A percentile compares a stretch with the other conserved stretches of the same genome.
phyloP scores from a whole-genome alignment of 768 basidiomycete species.

The Antrodiella citrinella region DNA sequence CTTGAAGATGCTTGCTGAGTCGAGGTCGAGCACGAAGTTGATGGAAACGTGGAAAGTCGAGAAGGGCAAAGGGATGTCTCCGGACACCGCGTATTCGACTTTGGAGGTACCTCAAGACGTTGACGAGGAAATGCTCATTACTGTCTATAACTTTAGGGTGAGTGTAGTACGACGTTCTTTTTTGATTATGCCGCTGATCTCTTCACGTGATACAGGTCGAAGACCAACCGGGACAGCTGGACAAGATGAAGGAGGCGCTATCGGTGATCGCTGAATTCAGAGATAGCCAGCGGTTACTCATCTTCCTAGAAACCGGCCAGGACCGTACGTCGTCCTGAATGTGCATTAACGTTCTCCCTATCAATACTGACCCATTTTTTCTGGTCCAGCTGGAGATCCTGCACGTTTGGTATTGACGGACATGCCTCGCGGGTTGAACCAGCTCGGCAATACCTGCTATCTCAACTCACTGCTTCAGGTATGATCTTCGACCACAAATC shows the following conservation, averaged over 20 bases:
- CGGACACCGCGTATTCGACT: slow-evolving; percentile 61
- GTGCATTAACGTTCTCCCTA: neutral
- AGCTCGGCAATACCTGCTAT: slow-evolving; percentile 85
- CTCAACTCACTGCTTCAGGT: slow-evolving; percentile 75
- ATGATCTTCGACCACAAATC: no score
- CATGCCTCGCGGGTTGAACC: slow-evolving; percentile 79
- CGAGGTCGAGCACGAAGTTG: slow-evolving; percentile 42
- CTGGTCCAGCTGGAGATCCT: slow-evolving; percentile 54
- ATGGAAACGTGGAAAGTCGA: slow-evolving; percentile 44
- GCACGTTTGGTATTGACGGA: slow-evolving; percentile 45
- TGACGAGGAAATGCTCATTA: slow-evolving; percentile 72
- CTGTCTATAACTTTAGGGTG: slow-evolving; percentile 66
- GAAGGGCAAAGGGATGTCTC: slow-evolving; percentile 54
- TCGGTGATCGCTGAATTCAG: slow-evolving; percentile 65
- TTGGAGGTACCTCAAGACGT: slow-evolving; percentile 64
- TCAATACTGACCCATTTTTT: neutral
- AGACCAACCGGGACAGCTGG: slow-evolving; percentile 57
- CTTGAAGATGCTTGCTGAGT: slow-evolving; percentile 60
- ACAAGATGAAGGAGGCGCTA: slow-evolving; percentile 69
- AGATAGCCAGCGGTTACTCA: slow-evolving; percentile 62
- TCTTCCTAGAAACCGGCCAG: slow-evolving; percentile 54
- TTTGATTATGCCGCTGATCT: no score
- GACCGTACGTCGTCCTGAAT: slow-evolving; percentile 56
- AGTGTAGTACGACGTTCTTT: slow-evolving; percentile 24
- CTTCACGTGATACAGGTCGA: slow-evolving; percentile 65